These are phyloP conservation scores for Trichosanthes cucumerina DNA, from an alignment of 306 rosid genomes.

Conservation along the genomic window DNA sequence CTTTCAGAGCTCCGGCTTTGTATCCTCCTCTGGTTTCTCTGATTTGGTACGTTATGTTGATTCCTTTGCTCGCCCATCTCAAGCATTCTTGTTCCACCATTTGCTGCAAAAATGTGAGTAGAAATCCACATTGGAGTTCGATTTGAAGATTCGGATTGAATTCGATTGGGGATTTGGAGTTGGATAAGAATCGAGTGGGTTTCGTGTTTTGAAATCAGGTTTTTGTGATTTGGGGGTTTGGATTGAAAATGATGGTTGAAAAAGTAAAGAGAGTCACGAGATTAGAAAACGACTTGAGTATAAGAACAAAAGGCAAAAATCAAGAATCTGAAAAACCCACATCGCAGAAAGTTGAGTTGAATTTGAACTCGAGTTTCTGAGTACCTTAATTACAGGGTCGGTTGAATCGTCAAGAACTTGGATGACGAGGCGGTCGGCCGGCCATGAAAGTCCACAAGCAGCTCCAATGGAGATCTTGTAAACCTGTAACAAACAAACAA, in stretches of 20 bases:
- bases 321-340: neutral
- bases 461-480: constrained; percentile 98
- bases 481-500: constrained; percentile 41
- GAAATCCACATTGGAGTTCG: neutral
- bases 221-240: neutral
- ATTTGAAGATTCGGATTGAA: neutral
- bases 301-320: neutral
- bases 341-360: neutral
- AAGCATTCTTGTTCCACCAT: constrained; percentile 90
- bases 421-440: constrained; percentile 89
- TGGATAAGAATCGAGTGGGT: neutral
- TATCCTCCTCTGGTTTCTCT: constrained; percentile 75
- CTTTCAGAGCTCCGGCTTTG: constrained; percentile 95
- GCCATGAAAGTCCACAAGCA: constrained; percentile 96
- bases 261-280: neutral
- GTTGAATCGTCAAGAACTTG: constrained; percentile 98
- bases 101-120: constrained; percentile 40
- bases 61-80: constrained; percentile 94
- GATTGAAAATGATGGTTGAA: neutral
- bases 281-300: neutral
- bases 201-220: neutral
- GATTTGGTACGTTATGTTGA: constrained; percentile 76
- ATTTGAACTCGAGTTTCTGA: neutral
- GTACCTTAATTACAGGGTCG: constrained; percentile 78
- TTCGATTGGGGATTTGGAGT: neutral